phyloP scores from a whole-genome alignment of 441 rosid species.

The Gossypium aridum region DNA sequence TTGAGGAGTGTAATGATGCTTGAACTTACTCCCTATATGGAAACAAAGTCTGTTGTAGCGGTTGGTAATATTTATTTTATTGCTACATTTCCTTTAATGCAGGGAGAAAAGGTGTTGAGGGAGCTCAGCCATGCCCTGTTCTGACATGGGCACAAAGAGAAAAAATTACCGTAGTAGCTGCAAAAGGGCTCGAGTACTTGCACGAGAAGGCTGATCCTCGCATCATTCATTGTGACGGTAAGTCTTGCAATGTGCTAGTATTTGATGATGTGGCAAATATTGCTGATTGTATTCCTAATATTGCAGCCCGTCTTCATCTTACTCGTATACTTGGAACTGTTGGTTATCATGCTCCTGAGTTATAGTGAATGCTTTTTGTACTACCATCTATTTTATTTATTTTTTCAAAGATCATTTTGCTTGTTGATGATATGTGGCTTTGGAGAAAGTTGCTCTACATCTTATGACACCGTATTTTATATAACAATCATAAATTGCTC shows the following conservation, averaged over 20 bases:
- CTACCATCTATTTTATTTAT: conserved; percentile 2
- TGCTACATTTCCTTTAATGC: conserved; percentile 6
- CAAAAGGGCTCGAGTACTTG: conserved; percentile 61
- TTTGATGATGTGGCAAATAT: conserved; percentile 69
- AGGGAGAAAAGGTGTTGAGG: conserved; percentile 75
- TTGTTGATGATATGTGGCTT: not conserved
- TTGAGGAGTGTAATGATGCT: not conserved
- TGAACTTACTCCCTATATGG: not conserved
- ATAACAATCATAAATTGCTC: not conserved
- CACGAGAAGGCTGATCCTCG: conserved; percentile 67
- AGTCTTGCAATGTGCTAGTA: conserved; percentile 63
- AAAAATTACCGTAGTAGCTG: conserved; percentile 73
- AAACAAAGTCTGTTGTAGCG: not conserved
- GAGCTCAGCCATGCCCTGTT: conserved; percentile 66
- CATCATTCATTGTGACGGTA: conserved; percentile 61
- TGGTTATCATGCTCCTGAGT: conserved; percentile 75
- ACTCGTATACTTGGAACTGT: conserved; percentile 76
- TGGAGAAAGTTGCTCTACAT: not conserved
- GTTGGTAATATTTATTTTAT: not conserved
- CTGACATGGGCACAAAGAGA: conserved; percentile 68
- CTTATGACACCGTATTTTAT: not conserved
- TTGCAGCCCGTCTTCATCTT: conserved; percentile 67
- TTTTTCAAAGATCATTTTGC: conserved; percentile 1
- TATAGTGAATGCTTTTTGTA: conserved; percentile 17
- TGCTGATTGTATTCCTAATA: conserved; percentile 73